Evolutionary conservation across 257 asterid species (phyloP), one percentile per base, ranked within the genome.

Genomic region (Solanum corneliomulleri): DNA sequence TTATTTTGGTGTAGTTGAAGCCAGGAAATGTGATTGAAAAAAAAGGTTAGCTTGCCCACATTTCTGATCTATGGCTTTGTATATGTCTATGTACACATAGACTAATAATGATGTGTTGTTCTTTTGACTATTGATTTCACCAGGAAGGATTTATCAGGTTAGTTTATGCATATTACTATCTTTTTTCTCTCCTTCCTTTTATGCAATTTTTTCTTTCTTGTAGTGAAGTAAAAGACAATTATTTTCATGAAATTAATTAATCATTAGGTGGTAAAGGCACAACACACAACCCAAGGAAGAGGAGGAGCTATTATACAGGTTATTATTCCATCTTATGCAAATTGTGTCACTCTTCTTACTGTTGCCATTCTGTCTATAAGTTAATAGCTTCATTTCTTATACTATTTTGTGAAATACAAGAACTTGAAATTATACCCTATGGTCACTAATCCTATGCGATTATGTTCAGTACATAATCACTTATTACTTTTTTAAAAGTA

Each of bases 291-390:
- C 44, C 99, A 97, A 92, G 99, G 99, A 87, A 93, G 99, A 93
- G 96, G 95, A 88, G 99, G 99, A 89, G 98, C 99, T 86, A 97
- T 94, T 89, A 95, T 97, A 86, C 99, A 97, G 98, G 99, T 96
- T 85, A 49, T 21, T 15, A 70, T 14, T 86, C 85, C 85, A 45
- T 88, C 39, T 85, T 85, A 85, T 74, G 33, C 42, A 47, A 15
- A 9, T 27, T 45, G 29, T 29, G n/a, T 47, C n/a, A n/a, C 44
- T 29, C 66, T 47, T 80, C 66, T 45, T 15, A 47, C 16, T 16
- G n/a, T 18, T 80, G 68, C 5, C 29, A 47, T 47, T 80, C 42
- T 80, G 31, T 80, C 68, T 80, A 37, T 29, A 27, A 29, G 52
- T 80, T 80, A 5, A 45, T 16, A 45, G 44, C 60, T 47, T 47